These are phyloP conservation scores for Canariomyces notabilis DNA, from an alignment of 2,329 filamentous ascomycete species.

Conservation along the genomic window DNA sequence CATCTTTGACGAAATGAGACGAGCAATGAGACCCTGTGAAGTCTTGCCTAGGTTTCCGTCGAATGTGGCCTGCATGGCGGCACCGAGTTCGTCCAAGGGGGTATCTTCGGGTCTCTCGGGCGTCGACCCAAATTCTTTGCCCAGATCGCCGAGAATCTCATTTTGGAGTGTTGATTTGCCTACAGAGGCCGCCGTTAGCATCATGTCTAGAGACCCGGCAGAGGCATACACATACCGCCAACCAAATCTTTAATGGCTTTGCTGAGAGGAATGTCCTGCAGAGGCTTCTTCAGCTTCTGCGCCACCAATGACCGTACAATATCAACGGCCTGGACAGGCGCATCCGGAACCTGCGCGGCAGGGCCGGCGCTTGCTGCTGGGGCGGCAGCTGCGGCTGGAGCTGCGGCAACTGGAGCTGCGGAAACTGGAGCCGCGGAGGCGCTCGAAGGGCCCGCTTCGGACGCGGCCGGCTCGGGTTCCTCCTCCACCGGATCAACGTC, in stretches of 20 bases:
- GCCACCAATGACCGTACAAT: slow-evolving; percentile 85
- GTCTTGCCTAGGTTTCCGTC: slow-evolving; percentile 98
- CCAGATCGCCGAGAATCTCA: slow-evolving; percentile 94
- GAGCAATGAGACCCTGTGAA: slow-evolving; percentile 85
- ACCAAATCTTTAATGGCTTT: slow-evolving; percentile 99
- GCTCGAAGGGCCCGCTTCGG: slow-evolving; percentile 35
- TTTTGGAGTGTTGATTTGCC: slow-evolving; percentile 98
- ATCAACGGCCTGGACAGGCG: slow-evolving; percentile 81
- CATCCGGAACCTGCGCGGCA: slow-evolving; percentile 79
- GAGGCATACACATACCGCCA: slow-evolving; percentile 62
- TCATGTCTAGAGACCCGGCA: background rate
- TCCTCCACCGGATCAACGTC: slow-evolving; percentile 94
- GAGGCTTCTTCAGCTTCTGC: slow-evolving; percentile 94
- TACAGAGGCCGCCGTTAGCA: slow-evolving; percentile 33
- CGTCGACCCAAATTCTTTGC: slow-evolving; percentile 97
- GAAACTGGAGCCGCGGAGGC: slow-evolving; percentile 45
- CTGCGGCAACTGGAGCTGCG: slow-evolving; percentile 48
- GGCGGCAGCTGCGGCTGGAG: slow-evolving; percentile 52
- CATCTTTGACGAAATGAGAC: slow-evolving; percentile 98
- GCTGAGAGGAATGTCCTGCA: slow-evolving; percentile 81
- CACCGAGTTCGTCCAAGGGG: slow-evolving; percentile 90
- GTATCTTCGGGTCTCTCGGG: slow-evolving; percentile 98
- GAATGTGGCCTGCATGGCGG: slow-evolving; percentile 96
- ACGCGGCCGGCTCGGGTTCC: slow-evolving; percentile 59
- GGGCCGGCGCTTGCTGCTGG: slow-evolving; percentile 73